phyloP scores from a whole-genome alignment of 306 rosid species.

The Pterocarpus macrocarpus region DNA sequence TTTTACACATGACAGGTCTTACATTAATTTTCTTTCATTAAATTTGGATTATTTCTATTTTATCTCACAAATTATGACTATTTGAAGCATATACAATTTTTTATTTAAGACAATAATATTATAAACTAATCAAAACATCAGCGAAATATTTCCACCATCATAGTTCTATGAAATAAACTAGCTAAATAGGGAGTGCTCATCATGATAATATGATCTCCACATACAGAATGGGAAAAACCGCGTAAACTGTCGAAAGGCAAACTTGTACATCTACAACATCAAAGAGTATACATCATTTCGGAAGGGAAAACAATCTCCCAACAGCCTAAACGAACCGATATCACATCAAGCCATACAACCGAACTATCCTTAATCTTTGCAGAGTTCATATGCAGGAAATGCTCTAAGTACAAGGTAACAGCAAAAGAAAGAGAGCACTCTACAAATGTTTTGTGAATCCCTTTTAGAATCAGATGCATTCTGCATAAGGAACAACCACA shows the following conservation, averaged over 20 bases:
- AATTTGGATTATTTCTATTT: background rate
- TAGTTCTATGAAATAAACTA: background rate
- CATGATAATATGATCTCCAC: slow-evolving; percentile 1
- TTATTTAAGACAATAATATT: background rate
- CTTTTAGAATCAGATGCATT: slow-evolving; percentile 30
- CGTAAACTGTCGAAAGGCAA: slow-evolving; percentile 31
- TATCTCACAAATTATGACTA: background rate
- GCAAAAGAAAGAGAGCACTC: slow-evolving; percentile 49
- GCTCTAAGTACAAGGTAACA: slow-evolving; percentile 41
- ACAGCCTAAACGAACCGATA: slow-evolving; percentile 39
- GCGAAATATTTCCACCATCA: background rate
- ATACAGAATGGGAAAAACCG: slow-evolving; percentile 9
- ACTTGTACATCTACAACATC: slow-evolving; percentile 35
- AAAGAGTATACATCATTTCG: slow-evolving; percentile 21
- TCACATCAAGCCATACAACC: slow-evolving; percentile 51
- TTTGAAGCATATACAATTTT: background rate
- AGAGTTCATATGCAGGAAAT: slow-evolving; percentile 46
- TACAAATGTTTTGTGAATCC: slow-evolving; percentile 37
- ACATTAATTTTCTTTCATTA: background rate
- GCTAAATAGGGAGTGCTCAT: slow-evolving; percentile 20
- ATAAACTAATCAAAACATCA: background rate
- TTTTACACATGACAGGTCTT: background rate
- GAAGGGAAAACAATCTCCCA: slow-evolving; percentile 33
- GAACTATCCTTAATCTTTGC: slow-evolving; percentile 41
- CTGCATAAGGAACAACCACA: slow-evolving; percentile 26